These are phyloP conservation scores for Beauveria scarabaeidicola DNA, from an alignment of 2,329 filamentous ascomycete genomes.

Conservation along the genomic window DNA sequence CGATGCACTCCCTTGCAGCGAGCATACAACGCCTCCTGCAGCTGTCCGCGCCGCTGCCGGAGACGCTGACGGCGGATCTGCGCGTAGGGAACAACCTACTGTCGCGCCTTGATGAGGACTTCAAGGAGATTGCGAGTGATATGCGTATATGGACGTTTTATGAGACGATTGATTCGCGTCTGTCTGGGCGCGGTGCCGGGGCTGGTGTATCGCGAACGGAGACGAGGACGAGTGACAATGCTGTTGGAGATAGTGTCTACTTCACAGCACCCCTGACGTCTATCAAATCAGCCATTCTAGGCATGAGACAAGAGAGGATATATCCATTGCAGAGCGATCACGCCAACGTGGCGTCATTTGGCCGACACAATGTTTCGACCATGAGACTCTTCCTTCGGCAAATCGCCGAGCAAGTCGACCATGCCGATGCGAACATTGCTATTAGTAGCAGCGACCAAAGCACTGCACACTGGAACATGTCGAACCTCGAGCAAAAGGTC, in stretches of 20 bases:
- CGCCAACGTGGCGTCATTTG: conserved; percentile 46
- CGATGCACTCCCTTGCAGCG: conserved; percentile 45
- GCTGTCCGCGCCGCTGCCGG: conserved; percentile 41
- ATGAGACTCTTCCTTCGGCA: conserved; percentile 33
- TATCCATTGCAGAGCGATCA: conserved; percentile 47
- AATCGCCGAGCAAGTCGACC: conserved; percentile 23
- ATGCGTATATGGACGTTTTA: conserved; percentile 55
- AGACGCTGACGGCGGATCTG: conserved; percentile 41
- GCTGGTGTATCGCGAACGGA: conserved; percentile 19
- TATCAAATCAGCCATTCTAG: conserved; percentile 45
- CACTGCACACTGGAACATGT: conserved; percentile 7
- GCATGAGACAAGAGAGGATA: conserved; percentile 42
- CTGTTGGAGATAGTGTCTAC: conserved; percentile 34
- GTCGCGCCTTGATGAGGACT: conserved; percentile 43
- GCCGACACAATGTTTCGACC: conserved; percentile 38
- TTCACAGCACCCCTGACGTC: conserved; percentile 53
- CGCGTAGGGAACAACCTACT: conserved; percentile 42
- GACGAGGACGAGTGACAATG: background rate
- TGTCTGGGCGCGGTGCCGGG: conserved; percentile 35
- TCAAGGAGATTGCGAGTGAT: conserved; percentile 48
- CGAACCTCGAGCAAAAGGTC: conserved; percentile 41
- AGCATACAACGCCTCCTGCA: conserved; percentile 46
- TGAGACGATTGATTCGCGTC: conserved; percentile 51
- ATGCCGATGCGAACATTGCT: conserved; percentile 23
- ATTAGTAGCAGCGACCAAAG: background rate